Evolutionary conservation across 805 yeast species (phyloP).

Genomic region (Suhomyces canberraensis): DNA sequence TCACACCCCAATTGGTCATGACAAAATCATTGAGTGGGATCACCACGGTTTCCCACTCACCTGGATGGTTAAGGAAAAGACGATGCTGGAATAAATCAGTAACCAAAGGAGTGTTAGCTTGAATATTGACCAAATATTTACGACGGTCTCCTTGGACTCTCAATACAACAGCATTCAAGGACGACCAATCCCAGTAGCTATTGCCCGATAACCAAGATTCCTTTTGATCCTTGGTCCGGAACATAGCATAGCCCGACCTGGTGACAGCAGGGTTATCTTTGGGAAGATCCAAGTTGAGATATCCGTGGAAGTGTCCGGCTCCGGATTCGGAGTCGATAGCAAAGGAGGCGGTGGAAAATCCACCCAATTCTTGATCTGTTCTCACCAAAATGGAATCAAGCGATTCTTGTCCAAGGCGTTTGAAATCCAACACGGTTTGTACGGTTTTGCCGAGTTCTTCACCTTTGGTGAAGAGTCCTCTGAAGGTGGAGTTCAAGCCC

Average conservation of each 20-base stretch:
- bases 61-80: conserved; percentile 65
- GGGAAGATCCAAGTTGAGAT: conserved; percentile 66
- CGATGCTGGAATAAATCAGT: conserved; percentile 84
- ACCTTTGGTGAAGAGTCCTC: conserved; percentile 34
- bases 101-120: conserved; percentile 72
- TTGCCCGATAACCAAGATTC: conserved; percentile 48
- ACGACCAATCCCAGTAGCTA: conserved; percentile 67
- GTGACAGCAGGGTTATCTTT: conserved; percentile 60
- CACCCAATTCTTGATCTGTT: conserved; percentile 75
- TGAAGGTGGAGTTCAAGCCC: conserved; percentile 35
- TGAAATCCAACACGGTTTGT: conserved; percentile 56
- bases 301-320: conserved; percentile 48
- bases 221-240: conserved; percentile 66
- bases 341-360: conserved; percentile 63
- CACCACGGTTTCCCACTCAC: conserved; percentile 80
- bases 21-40: conserved; percentile 78
- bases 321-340: conserved; percentile 34
- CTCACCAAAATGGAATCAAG: conserved; percentile 53
- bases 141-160: conserved; percentile 72
- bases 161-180: conserved; percentile 58
- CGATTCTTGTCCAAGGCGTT: conserved; percentile 40
- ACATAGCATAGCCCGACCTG: conserved; percentile 79
- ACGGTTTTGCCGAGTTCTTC: conserved; percentile 26
- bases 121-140: conserved; percentile 75
- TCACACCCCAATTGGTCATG: conserved; percentile 76